Evolutionary conservation across 768 basidiomycete genomes (phyloP), one percentile per base, ranked within the genome.

Genomic region (Leccinum disarticulatum): DNA sequence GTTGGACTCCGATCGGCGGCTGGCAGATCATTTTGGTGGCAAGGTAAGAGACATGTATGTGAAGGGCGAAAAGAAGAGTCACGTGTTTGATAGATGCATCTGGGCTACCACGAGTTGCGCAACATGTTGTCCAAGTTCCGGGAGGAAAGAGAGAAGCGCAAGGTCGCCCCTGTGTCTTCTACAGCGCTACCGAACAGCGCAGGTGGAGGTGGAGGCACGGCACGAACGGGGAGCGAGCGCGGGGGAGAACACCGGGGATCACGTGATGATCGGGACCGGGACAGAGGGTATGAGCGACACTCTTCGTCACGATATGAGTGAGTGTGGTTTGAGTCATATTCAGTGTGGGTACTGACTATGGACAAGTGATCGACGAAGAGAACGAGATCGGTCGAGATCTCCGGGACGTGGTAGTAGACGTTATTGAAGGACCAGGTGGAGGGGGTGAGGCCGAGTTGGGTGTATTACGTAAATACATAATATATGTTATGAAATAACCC

Each of bases 21-120:
- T 99, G 61, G 97, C 97, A 54, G 97, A 99, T 80, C 97, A 99
- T 76, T 99, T 99, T 80, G 97, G 97, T 76, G 97, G 97, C 69
- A 99, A 99, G 81, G 96, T 93, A 68, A 81, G 96, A 93, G 68
- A 74, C 89, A 76, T 15, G 54, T 55, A 59, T 61, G 57, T 28
- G 61, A 56, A 52, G 66, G 62, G 50, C 47, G 61, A 66, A 66
- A 71, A 61, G 66, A 65, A 70, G 66, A 68, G 72, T 66, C 71
- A 62, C 65, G 58, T 62, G 63, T 66, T 60, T 66, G 68, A 71
- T 73, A 98, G 97, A 96, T 99, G 93, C 97, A 98, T 80, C 76
- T 98, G 70, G 97, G 97, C 10, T 99, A 99, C 78, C 95, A 98
- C 74, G 95, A 98, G 77, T 82, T 99, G 62, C 92, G 97, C 58